A percentile compares a stretch with the other conserved stretches of the same genome.
Conservation (phyloP, 2,329 filamentous ascomycete species). For the Stagonosporopsis vannaccii region DNA sequence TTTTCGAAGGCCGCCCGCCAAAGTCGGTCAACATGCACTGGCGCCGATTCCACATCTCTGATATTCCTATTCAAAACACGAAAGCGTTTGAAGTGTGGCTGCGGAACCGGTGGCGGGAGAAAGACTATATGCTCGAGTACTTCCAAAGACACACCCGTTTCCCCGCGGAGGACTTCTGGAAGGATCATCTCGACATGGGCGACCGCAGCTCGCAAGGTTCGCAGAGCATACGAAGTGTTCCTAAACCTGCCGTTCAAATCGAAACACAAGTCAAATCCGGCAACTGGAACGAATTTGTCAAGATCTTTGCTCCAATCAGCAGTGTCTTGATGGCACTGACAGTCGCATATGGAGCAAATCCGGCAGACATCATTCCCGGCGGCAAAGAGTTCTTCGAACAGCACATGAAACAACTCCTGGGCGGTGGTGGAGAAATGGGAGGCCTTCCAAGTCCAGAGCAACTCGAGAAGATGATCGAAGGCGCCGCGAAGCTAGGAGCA, state of each 20-base stretch:
- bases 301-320: constrained; percentile 60
- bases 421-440: constrained; percentile 42
- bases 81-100: constrained; percentile 86
- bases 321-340: constrained; percentile 59
- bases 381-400: constrained; percentile 47
- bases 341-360: constrained; percentile 52
- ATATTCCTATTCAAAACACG: constrained; percentile 80
- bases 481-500: constrained; percentile 43
- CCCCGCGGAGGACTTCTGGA: constrained; percentile 68
- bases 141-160: constrained; percentile 79
- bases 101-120: constrained; percentile 86
- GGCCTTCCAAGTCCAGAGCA: constrained; percentile 45
- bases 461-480: constrained; percentile 48
- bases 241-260: constrained; percentile 52
- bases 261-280: constrained; percentile 59
- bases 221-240: constrained; percentile 45
- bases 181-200: constrained; percentile 49
- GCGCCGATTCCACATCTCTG: constrained; percentile 80
- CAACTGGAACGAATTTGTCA: constrained; percentile 60
- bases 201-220: constrained; percentile 42
- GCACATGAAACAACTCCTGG: constrained; percentile 42
- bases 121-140: constrained; percentile 86
- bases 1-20: constrained; percentile 85
- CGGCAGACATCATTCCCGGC: constrained; percentile 45
- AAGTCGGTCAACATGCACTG: constrained; percentile 98